Base-by-base conservation (phyloP, 2,329 filamentous ascomycete genomes). In the Thermochaetoides dissita region DNA sequence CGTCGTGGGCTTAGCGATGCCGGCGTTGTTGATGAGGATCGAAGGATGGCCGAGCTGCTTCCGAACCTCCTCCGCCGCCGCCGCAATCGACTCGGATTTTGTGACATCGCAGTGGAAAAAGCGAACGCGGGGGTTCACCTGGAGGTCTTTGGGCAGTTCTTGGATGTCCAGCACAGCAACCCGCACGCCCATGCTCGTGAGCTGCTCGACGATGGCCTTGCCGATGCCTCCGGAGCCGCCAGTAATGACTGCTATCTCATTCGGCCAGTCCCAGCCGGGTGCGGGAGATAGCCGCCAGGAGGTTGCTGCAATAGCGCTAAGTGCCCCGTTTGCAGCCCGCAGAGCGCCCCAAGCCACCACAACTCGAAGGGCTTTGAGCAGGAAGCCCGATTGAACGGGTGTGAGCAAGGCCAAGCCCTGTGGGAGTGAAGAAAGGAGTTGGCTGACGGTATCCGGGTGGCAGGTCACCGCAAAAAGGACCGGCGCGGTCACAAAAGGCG, bases 11-110 rank as follows among this genome's bases (percentile, higher is more conserved):
- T 61, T 64, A 24, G 64, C 67, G 39, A 73, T 62, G 34, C 72
- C 73, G 6, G 73, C 73, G 51, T 76, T 77, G 59, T 76, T 75
- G 57, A 76, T 71, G 1, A 79, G 62, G 44, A 79, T 62, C 0
- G 74, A 76, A 0, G 74, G 75, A 34, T 66, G 52, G 10, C 53
- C 52, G 1, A 51, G 38, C 3, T 62, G 56, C 7, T 55, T 48
- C 3, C 60, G 58, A 9, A 71, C 43, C 1, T 55, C 49, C 4
- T 56, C 50, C 30, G 68, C 68, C 0, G 61, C 65, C 2, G 59
- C 55, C 11, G 61, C 57, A 2, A 76, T 65, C 0, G 65, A 65
- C 6, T 65, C 58, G 10, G 64, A 54, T 2, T 63, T 63, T 1
- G 67, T 67, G 45, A 72, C 63, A 48, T 72, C 68, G 55, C 66